These are phyloP conservation scores for Scedosporium minutisporum DNA, from an alignment of 2,329 filamentous ascomycete species.

Conservation along the genomic window DNA sequence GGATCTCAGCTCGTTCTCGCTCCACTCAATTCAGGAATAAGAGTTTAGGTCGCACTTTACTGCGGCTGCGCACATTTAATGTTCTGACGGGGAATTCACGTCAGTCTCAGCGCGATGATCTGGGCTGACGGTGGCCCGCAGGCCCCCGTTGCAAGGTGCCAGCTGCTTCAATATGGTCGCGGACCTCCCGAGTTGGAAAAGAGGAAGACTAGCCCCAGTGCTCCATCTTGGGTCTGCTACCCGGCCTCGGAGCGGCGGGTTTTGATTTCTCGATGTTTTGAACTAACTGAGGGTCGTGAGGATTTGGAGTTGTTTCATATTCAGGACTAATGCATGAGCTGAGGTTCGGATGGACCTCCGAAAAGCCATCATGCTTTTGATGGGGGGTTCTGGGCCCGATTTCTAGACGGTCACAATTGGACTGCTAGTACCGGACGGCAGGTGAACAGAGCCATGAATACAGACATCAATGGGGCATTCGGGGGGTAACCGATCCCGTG, in stretches of 20 bases:
- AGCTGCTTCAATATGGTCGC: not conserved
- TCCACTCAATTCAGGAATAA: too few relatives aligned
- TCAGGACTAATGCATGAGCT: not conserved
- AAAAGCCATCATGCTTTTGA: not conserved
- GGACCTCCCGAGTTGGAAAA: not conserved
- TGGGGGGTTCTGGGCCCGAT: not conserved
- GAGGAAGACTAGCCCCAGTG: not conserved
- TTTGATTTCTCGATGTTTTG: not conserved
- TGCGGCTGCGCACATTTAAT: not conserved
- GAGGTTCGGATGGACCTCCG: not conserved
- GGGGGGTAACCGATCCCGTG: too few relatives aligned
- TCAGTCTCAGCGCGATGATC: not conserved
- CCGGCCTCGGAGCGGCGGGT: not conserved
- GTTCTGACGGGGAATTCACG: not conserved
- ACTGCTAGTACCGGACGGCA: too few relatives aligned
- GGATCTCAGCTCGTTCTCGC: not conserved
- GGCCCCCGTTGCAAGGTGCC: not conserved
- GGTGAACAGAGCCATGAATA: too few relatives aligned
- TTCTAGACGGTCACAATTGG: too few relatives aligned
- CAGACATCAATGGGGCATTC: too few relatives aligned
- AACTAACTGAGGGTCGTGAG: not conserved
- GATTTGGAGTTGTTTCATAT: not conserved
- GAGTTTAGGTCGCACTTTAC: not conserved
- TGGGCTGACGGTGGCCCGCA: not conserved
- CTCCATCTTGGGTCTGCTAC: not conserved